Evolutionary conservation across 257 asterid species (phyloP).

Genomic region (Solanum lignicaule): DNA sequence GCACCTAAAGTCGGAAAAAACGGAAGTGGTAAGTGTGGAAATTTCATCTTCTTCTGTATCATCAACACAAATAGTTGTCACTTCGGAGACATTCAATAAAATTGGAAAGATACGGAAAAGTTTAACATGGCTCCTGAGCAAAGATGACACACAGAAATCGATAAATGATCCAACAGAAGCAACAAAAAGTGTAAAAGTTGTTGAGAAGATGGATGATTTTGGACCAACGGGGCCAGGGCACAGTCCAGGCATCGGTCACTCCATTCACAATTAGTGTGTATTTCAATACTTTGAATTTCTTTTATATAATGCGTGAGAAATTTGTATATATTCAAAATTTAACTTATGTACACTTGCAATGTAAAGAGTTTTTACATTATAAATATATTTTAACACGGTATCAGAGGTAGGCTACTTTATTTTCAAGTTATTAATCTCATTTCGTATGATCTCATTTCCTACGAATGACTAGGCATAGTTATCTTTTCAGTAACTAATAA

Average conservation of each 20-base stretch:
- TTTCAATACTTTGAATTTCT: neutral
- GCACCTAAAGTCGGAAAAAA: neutral
- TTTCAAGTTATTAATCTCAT: neutral
- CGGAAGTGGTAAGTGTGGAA: neutral
- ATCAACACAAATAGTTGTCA: neutral
- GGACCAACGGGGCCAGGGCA: conserved; percentile 27
- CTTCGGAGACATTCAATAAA: neutral
- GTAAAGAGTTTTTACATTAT: neutral
- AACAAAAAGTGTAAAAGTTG: neutral
- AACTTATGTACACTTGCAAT: neutral
- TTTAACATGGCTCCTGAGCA: neutral
- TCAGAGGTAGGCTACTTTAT: neutral
- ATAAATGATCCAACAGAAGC: neutral
- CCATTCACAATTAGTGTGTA: conserved; percentile 7
- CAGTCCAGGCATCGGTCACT: conserved; percentile 33
- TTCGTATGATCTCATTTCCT: neutral
- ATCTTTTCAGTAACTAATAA: neutral
- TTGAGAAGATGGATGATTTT: conserved; percentile 7
- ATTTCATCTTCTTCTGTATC: neutral
- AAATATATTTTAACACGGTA: neutral
- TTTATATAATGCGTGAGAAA: neutral
- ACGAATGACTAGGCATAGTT: neutral
- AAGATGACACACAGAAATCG: neutral
- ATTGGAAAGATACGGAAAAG: neutral
- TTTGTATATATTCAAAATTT: neutral